Conservation (phyloP, 148 eudicot species). For the Dysphania ambrosioides region DNA sequence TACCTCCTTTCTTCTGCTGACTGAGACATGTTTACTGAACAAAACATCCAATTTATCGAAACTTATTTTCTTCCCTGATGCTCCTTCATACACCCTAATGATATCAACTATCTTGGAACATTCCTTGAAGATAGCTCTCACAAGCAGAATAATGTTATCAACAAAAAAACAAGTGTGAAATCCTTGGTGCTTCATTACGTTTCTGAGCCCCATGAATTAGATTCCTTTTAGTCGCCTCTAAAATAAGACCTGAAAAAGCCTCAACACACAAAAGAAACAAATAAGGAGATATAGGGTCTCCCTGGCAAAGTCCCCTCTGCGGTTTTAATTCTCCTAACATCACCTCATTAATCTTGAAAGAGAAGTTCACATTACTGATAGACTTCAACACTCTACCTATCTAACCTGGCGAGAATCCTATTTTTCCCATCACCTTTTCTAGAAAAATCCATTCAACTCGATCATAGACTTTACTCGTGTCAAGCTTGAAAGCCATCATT, state of each 20-base stretch:
- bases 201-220: background rate
- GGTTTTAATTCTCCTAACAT: background rate
- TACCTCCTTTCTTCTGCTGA: background rate
- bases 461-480: too few relatives aligned
- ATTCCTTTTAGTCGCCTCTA: background rate
- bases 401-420: background rate
- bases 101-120: background rate
- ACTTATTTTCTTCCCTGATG: background rate
- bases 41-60: background rate
- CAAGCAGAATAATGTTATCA: background rate
- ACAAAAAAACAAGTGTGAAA: background rate
- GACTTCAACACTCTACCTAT: background rate
- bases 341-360: too few relatives aligned
- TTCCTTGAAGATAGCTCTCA: background rate
- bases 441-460: too few relatives aligned
- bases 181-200: background rate
- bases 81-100: background rate
- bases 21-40: background rate
- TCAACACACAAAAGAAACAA: too few relatives aligned
- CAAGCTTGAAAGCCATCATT: background rate
- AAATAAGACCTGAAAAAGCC: background rate
- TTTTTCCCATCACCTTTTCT: too few relatives aligned
- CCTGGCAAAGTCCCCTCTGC: background rate
- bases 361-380: background rate
- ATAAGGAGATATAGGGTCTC: conserved; percentile 3